phyloP scores from a whole-genome alignment of 495 filamentous ascomycete genomes.

The Penicillium diatomitis region DNA sequence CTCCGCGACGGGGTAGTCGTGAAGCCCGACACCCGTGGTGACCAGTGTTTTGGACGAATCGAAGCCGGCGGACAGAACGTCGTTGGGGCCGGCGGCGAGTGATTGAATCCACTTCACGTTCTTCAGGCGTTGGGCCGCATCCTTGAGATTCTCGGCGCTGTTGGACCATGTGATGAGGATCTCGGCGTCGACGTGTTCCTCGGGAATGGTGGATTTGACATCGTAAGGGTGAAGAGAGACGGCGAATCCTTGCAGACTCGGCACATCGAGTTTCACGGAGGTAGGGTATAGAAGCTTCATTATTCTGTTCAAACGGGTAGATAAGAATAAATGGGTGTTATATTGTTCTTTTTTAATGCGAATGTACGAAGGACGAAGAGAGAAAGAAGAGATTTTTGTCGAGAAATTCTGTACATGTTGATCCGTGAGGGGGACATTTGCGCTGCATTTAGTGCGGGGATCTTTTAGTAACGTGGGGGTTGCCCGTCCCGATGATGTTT shows the following conservation, averaged over 20 bases:
- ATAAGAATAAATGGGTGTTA: background rate
- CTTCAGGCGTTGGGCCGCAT: slow-evolving; percentile 39
- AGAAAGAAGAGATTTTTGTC: no score
- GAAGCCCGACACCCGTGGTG: slow-evolving; percentile 50
- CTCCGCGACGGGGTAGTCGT: slow-evolving; percentile 53
- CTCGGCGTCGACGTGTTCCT: slow-evolving; percentile 43
- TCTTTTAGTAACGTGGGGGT: no score
- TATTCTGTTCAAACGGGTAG: background rate
- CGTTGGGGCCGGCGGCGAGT: slow-evolving; percentile 52
- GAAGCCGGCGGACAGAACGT: slow-evolving; percentile 50
- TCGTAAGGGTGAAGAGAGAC: slow-evolving; percentile 45
- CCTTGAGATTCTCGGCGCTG: slow-evolving; percentile 38
- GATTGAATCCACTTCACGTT: slow-evolving; percentile 52
- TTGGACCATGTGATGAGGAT: slow-evolving; percentile 51
- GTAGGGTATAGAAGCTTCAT: slow-evolving; percentile 59
- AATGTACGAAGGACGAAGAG: no score
- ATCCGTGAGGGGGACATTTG: no score
- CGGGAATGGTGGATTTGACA: slow-evolving; percentile 41
- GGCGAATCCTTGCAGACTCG: slow-evolving; percentile 43
- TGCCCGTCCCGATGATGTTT: no score
- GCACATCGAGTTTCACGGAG: slow-evolving; percentile 41
- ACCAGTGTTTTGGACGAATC: slow-evolving; percentile 30
- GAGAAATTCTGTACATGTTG: no score
- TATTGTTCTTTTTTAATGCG: background rate
- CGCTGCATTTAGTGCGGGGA: no score